phyloP scores from a whole-genome alignment of 805 yeast species.

The Cyberlindnera americana region DNA sequence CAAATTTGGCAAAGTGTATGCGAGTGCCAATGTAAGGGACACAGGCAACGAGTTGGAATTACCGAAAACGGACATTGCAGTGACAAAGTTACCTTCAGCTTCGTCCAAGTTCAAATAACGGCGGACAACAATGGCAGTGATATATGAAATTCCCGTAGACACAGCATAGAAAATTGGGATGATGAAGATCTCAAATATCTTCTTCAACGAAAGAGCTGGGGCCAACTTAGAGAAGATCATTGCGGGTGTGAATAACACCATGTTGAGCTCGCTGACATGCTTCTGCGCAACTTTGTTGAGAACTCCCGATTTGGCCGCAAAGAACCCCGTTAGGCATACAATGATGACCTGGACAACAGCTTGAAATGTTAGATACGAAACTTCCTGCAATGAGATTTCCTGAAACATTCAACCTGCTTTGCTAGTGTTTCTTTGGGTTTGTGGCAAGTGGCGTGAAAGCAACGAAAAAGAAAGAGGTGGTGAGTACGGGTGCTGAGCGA shows the following conservation, averaged over 20 bases:
- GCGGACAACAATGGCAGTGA: slow-evolving; percentile 57
- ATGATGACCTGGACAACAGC: slow-evolving; percentile 89
- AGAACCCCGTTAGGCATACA: slow-evolving; percentile 83
- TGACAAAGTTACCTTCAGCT: slow-evolving; percentile 84
- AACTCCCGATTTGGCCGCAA: slow-evolving; percentile 73
- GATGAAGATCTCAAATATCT: slow-evolving; percentile 73
- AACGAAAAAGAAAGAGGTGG: too few species aligned
- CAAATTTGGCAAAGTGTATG: slow-evolving; percentile 71
- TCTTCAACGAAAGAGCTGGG: slow-evolving; percentile 63
- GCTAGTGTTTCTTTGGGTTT: too few species aligned
- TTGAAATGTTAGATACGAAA: slow-evolving; percentile 72
- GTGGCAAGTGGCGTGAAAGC: too few species aligned
- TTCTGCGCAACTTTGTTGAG: slow-evolving; percentile 72
- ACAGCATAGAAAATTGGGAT: slow-evolving; percentile 82
- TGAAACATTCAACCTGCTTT: slow-evolving; percentile 15
- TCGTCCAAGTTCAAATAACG: slow-evolving; percentile 54
- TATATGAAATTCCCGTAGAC: slow-evolving; percentile 69
- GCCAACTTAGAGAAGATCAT: slow-evolving; percentile 84
- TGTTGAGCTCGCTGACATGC: slow-evolving; percentile 72
- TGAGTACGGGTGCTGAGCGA: too few species aligned
- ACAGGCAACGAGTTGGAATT: slow-evolving; percentile 95
- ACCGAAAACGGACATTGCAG: slow-evolving; percentile 97
- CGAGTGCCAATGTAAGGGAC: slow-evolving; percentile 75
- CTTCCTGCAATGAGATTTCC: slow-evolving; percentile 18
- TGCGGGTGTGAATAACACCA: slow-evolving; percentile 92